Conservation (phyloP, 768 basidiomycete species). For the Boletus pseudo-olivaceus region DNA sequence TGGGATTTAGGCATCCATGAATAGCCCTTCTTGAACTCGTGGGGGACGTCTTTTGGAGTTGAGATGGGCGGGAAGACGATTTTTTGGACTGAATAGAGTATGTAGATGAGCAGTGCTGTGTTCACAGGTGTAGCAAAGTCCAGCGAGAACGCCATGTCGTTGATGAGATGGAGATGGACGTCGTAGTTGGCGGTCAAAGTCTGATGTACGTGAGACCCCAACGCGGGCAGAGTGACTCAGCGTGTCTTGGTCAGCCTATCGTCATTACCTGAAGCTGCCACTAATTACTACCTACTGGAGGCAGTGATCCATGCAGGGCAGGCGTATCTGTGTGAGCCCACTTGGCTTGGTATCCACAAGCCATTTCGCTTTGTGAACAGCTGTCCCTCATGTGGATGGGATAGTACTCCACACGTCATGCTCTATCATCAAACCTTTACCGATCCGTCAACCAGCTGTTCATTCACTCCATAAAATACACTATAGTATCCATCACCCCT, state of each 20-base stretch:
- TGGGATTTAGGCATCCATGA: conserved; percentile 89
- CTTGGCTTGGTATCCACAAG: too few species aligned
- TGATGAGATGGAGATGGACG: conserved; percentile 1
- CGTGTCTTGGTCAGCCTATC: too few species aligned
- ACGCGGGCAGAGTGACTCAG: too few species aligned
- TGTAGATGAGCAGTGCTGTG: conserved; percentile 73
- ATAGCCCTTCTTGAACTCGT: conserved; percentile 80
- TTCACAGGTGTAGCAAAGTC: conserved; percentile 69
- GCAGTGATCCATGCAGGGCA: too few species aligned
- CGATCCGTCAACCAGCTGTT: too few species aligned
- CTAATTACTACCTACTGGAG: too few species aligned
- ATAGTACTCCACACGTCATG: too few species aligned
- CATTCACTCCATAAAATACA: too few species aligned
- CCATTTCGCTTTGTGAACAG: background rate
- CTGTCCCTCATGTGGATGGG: background rate
- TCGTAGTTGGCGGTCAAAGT: conserved; percentile 15
- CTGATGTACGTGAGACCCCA: conserved; percentile 21
- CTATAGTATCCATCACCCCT: too few species aligned
- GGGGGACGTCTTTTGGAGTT: conserved; percentile 47
- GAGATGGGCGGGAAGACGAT: conserved; percentile 70
- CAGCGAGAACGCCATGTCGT: conserved; percentile 40
- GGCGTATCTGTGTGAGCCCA: too few species aligned
- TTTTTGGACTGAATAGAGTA: conserved; percentile 70
- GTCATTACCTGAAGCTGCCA: too few species aligned
- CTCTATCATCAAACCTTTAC: too few species aligned